A percentile compares a stretch with the other conserved stretches of the same genome.
Conservation (phyloP, 805 yeast genomes). For the Hanseniaspora mollemarum region DNA sequence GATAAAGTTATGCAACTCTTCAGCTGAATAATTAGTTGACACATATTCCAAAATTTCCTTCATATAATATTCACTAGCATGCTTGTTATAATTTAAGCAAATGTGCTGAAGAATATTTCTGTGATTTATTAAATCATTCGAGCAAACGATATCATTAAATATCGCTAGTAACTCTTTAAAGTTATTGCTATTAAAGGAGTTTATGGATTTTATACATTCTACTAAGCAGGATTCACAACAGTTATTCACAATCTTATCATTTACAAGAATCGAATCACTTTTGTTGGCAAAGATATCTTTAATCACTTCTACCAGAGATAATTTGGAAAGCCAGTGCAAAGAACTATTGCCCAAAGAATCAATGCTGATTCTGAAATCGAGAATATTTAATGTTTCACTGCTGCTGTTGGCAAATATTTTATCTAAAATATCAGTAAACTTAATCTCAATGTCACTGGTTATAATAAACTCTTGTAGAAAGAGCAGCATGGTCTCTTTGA, state of each 20-base stretch:
- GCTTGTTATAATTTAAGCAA: constrained; percentile 64
- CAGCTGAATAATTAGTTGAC: constrained; percentile 31
- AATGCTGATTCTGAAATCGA: constrained; percentile 70
- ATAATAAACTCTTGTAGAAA: constrained; percentile 16
- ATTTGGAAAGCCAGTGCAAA: constrained; percentile 89
- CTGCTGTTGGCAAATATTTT: not conserved
- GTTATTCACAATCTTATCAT: constrained; percentile 52
- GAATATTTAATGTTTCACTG: no score
- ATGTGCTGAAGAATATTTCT: constrained; percentile 78
- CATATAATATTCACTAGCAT: constrained; percentile 61
- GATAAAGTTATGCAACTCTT: constrained; percentile 50
- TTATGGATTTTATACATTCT: constrained; percentile 11
- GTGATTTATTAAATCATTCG: constrained; percentile 48
- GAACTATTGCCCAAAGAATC: constrained; percentile 92
- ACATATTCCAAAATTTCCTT: constrained; percentile 70
- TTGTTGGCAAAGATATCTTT: constrained; percentile 45
- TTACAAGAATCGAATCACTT: constrained; percentile 46
- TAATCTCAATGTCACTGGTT: constrained; percentile 15
- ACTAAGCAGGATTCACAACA: constrained; percentile 37
- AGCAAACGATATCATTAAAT: constrained; percentile 44
- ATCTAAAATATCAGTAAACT: not conserved
- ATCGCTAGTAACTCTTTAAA: constrained; percentile 60
- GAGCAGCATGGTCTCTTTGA: constrained; percentile 15
- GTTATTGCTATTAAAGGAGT: constrained; percentile 37
- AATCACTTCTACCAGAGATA: constrained; percentile 66